Conservation (phyloP, 148 eudicot genomes). For the Fagopyrum homotropicum region DNA sequence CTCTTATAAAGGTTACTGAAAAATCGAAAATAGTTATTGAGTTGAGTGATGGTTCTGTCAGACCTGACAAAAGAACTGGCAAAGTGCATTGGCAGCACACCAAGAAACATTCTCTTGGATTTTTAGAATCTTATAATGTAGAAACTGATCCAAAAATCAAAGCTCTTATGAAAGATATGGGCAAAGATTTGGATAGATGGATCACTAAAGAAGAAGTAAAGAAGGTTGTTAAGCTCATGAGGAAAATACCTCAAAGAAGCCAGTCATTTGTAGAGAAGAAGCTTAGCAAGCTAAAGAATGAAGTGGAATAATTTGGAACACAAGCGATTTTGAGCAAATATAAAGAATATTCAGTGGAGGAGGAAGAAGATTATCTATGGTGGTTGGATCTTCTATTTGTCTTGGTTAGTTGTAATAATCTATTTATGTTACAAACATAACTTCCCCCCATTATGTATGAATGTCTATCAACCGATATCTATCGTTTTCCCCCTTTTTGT, state of each 20-base stretch:
- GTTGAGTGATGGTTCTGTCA: constrained; percentile 80
- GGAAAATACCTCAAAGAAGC: constrained; percentile 50
- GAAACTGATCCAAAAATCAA: constrained; percentile 75
- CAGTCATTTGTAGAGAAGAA: constrained; percentile 52
- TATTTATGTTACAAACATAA: background rate
- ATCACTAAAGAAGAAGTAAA: constrained; percentile 76
- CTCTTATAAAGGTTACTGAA: constrained; percentile 19
- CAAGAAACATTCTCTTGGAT: constrained; percentile 86
- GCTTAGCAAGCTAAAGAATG: constrained; percentile 70
- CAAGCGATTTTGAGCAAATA: constrained; percentile 87
- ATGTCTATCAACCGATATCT: background rate
- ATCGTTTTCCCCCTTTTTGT: constrained; percentile 14
- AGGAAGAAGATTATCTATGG: constrained; percentile 90
- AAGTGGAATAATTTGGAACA: constrained; percentile 85
- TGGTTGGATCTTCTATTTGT: constrained; percentile 90
- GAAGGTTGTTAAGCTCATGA: constrained; percentile 62
- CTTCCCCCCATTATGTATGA: background rate
- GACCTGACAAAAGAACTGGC: constrained; percentile 69
- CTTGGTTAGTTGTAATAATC: constrained; percentile 38
- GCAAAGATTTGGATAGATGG: constrained; percentile 94
- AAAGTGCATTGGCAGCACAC: constrained; percentile 93
- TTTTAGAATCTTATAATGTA: constrained; percentile 68
- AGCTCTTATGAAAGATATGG: constrained; percentile 74
- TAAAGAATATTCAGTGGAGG: constrained; percentile 63
- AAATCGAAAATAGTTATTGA: constrained; percentile 59